Conservation (phyloP, 2,329 filamentous ascomycete species). For the Emericellopsis cladophorae region DNA sequence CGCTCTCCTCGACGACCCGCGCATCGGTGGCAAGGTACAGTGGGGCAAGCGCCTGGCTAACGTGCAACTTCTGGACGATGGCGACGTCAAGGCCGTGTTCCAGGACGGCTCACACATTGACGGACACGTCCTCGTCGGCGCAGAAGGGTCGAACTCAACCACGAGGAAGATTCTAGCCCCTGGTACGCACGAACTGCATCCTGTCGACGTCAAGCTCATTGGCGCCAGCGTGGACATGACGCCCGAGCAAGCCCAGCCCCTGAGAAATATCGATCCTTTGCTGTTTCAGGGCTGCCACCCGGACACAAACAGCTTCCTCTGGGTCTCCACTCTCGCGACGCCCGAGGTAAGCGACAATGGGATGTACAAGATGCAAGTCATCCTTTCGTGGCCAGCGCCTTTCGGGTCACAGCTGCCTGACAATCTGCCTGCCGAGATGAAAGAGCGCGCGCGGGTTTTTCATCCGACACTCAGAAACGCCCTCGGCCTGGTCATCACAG, state of each 20-base stretch:
- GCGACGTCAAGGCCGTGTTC: constrained; percentile 14
- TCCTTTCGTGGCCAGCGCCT: constrained; percentile 29
- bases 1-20: constrained; percentile 7
- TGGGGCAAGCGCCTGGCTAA: constrained; percentile 10
- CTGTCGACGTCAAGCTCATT: constrained; percentile 22
- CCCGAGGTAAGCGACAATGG: constrained; percentile 16
- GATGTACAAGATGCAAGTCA: constrained; percentile 28
- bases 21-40: constrained; percentile 7
- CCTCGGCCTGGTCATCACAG: constrained; percentile 25
- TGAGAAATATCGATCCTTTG: constrained; percentile 36
- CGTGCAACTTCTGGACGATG: constrained; percentile 9
- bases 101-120: constrained; percentile 16
- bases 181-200: constrained; percentile 15
- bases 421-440: constrained; percentile 26
- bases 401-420: constrained; percentile 9
- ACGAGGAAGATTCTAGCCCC: constrained; percentile 20
- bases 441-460: constrained; percentile 16
- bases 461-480: constrained; percentile 25
- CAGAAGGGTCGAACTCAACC: constrained; percentile 24
- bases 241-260: constrained; percentile 20
- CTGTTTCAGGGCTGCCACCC: constrained; percentile 43
- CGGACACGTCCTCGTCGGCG: constrained; percentile 23
- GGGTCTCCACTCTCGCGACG: constrained; percentile 31
- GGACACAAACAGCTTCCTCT: constrained; percentile 33
- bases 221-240: constrained; percentile 23